Evolutionary conservation across 148 eudicot genomes (phyloP).

Genomic region (Rhododendron kiyosumense): DNA sequence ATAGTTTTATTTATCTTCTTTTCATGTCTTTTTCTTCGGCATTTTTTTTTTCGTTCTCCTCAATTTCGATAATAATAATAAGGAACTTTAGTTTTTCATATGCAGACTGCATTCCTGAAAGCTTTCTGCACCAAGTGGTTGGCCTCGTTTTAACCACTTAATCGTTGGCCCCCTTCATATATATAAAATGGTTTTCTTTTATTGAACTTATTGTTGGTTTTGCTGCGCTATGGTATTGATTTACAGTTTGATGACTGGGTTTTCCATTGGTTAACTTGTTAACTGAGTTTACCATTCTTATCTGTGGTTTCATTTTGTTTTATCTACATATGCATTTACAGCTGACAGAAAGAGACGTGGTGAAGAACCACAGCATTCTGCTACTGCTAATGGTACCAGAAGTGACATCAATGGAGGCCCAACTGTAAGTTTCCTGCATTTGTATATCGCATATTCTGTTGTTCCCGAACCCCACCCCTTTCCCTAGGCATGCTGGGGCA

Average conservation of each 20-base stretch:
- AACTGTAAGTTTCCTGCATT: background rate
- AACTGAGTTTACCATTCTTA: background rate
- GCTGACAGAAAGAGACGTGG: conserved; percentile 1
- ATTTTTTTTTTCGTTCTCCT: background rate
- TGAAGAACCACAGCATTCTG: background rate
- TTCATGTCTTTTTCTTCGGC: background rate
- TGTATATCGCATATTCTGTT: background rate
- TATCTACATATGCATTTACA: background rate
- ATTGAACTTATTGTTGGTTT: background rate
- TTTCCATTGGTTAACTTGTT: background rate
- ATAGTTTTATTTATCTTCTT: background rate
- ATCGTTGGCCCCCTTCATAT: too few relatives aligned
- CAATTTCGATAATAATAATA: background rate
- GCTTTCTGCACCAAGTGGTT: background rate
- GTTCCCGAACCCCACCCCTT: background rate
- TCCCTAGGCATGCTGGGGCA: background rate
- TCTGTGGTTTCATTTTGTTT: background rate
- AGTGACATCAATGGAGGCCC: background rate
- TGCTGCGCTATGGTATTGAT: background rate
- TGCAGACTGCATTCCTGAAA: background rate
- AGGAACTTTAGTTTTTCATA: background rate
- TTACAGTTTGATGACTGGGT: background rate
- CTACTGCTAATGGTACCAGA: conserved; percentile 1
- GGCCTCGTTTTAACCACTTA: background rate
- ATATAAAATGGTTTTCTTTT: too few relatives aligned